Evolutionary conservation across 148 eudicot genomes (phyloP).

Genomic region (Pouteria glomerata): DNA sequence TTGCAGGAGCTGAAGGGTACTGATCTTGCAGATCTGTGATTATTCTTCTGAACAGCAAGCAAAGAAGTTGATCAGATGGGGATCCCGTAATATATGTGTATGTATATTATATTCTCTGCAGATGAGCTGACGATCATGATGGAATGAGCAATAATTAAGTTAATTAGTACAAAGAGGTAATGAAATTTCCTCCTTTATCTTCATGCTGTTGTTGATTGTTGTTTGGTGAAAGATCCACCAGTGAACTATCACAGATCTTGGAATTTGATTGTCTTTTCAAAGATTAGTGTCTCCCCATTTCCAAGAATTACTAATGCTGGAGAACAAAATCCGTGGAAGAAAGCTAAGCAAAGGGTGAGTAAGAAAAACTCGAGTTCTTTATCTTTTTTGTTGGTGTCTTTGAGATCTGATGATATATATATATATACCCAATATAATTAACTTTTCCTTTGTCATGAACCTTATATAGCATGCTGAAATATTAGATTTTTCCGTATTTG

Average conservation of each 20-base stretch:
- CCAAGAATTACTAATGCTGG: background rate
- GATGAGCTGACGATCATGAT: too few relatives aligned
- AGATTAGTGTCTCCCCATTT: background rate
- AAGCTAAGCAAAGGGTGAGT: background rate
- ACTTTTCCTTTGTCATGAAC: background rate
- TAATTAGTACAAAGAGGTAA: background rate
- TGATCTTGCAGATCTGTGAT: constrained; percentile 2
- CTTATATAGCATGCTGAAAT: background rate
- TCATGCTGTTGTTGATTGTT: background rate
- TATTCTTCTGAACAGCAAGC: constrained; percentile 1
- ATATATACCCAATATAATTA: background rate
- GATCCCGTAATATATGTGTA: background rate
- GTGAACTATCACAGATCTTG: background rate
- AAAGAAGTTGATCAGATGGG: background rate
- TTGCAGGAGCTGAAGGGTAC: background rate
- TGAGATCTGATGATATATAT: background rate
- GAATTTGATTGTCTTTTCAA: background rate
- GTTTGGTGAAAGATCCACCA: background rate
- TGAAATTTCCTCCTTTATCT: background rate
- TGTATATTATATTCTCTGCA: background rate
- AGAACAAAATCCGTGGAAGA: background rate
- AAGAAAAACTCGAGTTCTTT: background rate
- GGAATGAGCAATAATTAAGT: too few relatives aligned
- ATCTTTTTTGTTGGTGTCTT: background rate
- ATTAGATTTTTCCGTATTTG: background rate